Evolutionary conservation across 2,329 filamentous ascomycete genomes (phyloP).

Genomic region (Colletotrichum sp.): DNA sequence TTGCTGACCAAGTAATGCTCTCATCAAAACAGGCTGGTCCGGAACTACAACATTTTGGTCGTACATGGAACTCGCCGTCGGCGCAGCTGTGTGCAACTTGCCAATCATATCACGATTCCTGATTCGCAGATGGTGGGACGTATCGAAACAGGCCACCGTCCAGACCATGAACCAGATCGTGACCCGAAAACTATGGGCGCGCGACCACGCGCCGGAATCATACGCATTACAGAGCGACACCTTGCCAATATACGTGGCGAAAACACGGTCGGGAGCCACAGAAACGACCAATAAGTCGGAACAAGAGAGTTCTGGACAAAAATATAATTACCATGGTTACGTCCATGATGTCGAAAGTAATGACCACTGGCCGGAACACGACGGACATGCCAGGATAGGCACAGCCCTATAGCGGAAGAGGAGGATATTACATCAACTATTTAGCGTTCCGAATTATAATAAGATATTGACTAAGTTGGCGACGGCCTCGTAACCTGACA

Average conservation of each 20-base stretch:
- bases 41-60: background rate
- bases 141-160: background rate
- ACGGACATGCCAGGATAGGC: background rate
- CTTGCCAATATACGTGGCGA: background rate
- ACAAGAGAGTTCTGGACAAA: background rate
- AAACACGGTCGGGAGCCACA: background rate
- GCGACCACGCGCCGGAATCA: background rate
- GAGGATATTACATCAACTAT: background rate
- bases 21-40: background rate
- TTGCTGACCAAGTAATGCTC: background rate
- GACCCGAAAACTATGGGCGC: background rate
- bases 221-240: background rate
- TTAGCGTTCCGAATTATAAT: background rate
- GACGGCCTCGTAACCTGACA: background rate
- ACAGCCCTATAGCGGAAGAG: background rate
- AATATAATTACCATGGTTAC: background rate
- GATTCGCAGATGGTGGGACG: background rate
- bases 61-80: background rate
- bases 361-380: background rate
- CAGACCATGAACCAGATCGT: background rate
- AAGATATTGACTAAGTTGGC: background rate
- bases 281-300: background rate
- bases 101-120: background rate
- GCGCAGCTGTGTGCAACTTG: conserved; percentile 1
- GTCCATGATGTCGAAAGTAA: background rate